A percentile compares a stretch with the other conserved stretches of the same genome.
Evolutionary conservation across 169 alveolate genomes (phyloP).

Genomic region (Miamiensis avidus): DNA sequence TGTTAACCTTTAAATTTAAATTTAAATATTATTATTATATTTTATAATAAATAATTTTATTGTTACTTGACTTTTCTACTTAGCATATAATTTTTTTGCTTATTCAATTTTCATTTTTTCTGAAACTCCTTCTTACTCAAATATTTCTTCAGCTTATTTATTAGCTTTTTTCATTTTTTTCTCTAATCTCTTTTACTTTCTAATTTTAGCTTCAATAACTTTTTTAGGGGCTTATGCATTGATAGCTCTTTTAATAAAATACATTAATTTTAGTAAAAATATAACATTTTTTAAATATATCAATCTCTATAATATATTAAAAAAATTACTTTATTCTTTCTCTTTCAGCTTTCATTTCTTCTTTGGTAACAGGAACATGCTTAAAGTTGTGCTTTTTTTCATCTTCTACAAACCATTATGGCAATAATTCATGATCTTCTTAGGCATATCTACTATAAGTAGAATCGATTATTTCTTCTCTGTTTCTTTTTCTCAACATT

Average conservation of each 20-base stretch:
- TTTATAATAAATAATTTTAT: constrained; percentile 42
- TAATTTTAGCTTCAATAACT: constrained; percentile 94
- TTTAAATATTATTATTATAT: no score
- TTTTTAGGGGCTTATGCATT: constrained; percentile 96
- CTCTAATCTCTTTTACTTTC: constrained; percentile 92
- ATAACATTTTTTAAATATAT: no score
- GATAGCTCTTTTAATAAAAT: constrained; percentile 64
- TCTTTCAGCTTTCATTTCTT: constrained; percentile 91
- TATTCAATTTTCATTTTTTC: constrained; percentile 89
- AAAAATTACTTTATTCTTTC: constrained; percentile 79
- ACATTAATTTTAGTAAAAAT: no score
- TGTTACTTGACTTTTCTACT: constrained; percentile 72
- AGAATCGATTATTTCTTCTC: constrained; percentile 75
- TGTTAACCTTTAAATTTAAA: background rate
- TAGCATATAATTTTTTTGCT: constrained; percentile 85
- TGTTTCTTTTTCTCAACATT: constrained; percentile 82
- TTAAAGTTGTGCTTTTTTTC: constrained; percentile 93
- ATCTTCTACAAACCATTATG: constrained; percentile 98
- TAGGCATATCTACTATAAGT: constrained; percentile 79
- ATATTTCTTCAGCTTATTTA: constrained; percentile 83
- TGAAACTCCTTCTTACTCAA: constrained; percentile 88
- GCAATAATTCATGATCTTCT: constrained; percentile 87
- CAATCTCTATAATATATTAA: no score
- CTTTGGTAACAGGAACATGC: constrained; percentile 95
- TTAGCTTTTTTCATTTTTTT: constrained; percentile 90